Evolutionary conservation across 225 moss, liverwort and hornwort genomes (phyloP), one percentile per base, ranked within the genome.

Genomic region (Sphagnum contortum): DNA sequence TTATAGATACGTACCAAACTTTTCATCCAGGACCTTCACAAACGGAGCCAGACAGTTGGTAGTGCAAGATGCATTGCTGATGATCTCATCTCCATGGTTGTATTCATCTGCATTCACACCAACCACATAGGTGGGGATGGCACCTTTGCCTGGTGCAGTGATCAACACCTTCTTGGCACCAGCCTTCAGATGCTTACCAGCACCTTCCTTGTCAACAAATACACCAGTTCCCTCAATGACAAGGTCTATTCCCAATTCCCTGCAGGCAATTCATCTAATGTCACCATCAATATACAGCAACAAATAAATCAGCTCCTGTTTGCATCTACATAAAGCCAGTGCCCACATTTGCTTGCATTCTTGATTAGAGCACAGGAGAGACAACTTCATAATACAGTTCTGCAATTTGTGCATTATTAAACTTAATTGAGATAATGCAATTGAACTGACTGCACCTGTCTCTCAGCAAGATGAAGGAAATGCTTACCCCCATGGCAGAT

Each of bases 401-500:
- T 29, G 29, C 29, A 29, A 29, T 29, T 29, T 29, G 29, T 29
- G 29, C 29, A 29, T 29, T 29, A 29, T 29, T 29, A 1, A 29
- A 29, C 29, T 29, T 1, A 29, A 29, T 29, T 29, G 29, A 29
- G 29, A 29, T 29, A 1, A 29, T 1, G 29, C 29, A 29, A 29
- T 29, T 29, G 29, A 29, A 29, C 29, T 29, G 29, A 29, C 29
- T 29, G 29, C 29, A 29, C 29, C 29, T 29, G 29, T 29, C 29
- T 29, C 29, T 29, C 29, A n/a, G 9, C 53, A 2, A 47, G 29
- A 29, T 29, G 4, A 44, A 12, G 5, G 54, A 6, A 4, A 57
- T 13, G 9, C 89, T 58, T 77, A 88, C 91, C 87, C 85, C 92
- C 92, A 92, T 45, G 92, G 92, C 59, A 93, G 72, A 66, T 93